A percentile compares a stretch with the other conserved stretches of the same genome.
These are phyloP conservation scores for Saprolegnia diclina DNA, from an alignment of 352 stramenopile species.

Conservation along the genomic window DNA sequence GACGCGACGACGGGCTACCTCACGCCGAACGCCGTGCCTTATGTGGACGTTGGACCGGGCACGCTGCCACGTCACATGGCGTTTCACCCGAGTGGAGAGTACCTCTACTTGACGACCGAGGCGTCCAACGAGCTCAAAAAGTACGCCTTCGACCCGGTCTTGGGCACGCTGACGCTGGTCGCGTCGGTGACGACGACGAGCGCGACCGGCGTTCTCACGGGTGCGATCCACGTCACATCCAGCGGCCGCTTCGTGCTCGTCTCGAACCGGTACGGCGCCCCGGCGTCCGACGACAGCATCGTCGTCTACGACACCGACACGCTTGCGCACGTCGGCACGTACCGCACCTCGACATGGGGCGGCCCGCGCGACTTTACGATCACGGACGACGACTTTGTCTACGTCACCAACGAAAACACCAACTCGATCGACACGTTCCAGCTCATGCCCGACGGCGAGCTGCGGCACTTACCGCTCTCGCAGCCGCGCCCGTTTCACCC, in stretches of 20 bases:
- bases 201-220: not conserved
- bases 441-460: not conserved
- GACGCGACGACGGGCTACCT: constrained; percentile 2
- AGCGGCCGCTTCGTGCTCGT: constrained; percentile 6
- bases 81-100: constrained; percentile 9
- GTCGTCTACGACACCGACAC: constrained; percentile 7
- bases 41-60: not conserved
- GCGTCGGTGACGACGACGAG: constrained; percentile 9
- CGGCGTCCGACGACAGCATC: constrained; percentile 10
- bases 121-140: constrained; percentile 2
- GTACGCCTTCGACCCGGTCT: not conserved
- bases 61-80: constrained; percentile 20
- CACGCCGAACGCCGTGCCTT: not conserved
- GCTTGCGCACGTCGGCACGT: not conserved
- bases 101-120: constrained; percentile 22
- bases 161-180: not conserved
- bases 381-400: constrained; percentile 17
- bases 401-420: constrained; percentile 12
- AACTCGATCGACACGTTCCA: constrained; percentile 9
- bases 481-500: not conserved
- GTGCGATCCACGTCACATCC: constrained; percentile 15
- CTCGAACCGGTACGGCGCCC: constrained; percentile 14
- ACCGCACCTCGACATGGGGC: not conserved
- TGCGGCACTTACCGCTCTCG: not conserved
- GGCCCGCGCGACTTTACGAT: constrained; percentile 20